Evolutionary conservation across 192 early-diverging fungal genomes (phyloP), one percentile per base, ranked within the genome.

Genomic region (Geranomyces michiganensis): DNA sequence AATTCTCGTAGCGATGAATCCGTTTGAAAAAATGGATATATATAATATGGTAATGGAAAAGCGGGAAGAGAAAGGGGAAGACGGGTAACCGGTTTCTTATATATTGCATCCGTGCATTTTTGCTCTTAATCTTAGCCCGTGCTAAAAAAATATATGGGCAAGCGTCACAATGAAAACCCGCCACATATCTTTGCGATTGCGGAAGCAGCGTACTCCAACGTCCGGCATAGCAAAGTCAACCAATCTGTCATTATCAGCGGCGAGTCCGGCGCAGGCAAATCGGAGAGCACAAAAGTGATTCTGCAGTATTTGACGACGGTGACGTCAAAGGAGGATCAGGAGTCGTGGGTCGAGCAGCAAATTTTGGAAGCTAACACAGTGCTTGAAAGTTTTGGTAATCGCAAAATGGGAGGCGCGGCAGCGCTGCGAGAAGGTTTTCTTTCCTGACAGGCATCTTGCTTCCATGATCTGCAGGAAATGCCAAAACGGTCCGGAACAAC

Each of bases 281-380:
- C 84, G 21, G 84, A 85, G 61, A 82, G 79, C 62, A 87, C 85
- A 19, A 86, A 86, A 69, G 87, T 82, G 48, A 86, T 86, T 30
- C 53, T 86, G 43, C 75, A 78, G 49, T 86, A 84, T 59, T 64
- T 86, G 51, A 84, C 85, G 1, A 74, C 81, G 0, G 81, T 84
- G 32, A 85, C 83, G 5, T 74, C 75, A 14, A 71, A 45, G 21
- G 45, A 64, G 55, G 73, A 22, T 56, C 56, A 68, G 30, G 80
- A 82, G 62, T 81, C 81, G 17, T 86, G 84, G 85, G 81, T 86
- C 44, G 85, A 86, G 61, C 84, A 86, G 65, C 84, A 87, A 63
- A 84, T 86, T 67, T 68, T 86, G 69, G 85, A 87, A 64, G 79
- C 85, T 19, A 86, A 86, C 64, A 87, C 84, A 9, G 81, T 86